Conservation (phyloP, 345 rosid genomes). For the Melastoma malabathricum region DNA sequence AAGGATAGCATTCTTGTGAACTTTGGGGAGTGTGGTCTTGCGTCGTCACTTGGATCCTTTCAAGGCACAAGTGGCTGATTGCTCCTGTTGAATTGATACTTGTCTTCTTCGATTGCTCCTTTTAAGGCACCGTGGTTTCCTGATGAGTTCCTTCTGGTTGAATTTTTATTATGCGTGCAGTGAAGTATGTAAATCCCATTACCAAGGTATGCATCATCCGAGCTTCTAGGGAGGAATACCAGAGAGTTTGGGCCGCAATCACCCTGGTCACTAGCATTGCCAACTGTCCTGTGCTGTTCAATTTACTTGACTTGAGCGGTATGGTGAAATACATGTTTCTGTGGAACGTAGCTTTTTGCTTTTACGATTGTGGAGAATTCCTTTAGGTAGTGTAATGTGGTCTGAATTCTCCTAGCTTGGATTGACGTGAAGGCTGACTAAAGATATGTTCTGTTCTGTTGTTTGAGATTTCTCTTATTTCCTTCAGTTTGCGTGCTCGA, state of each 20-base stretch:
- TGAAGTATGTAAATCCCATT: constrained; percentile 61
- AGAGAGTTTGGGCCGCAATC: constrained; percentile 64
- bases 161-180: constrained; percentile 15
- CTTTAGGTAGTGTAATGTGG: too few species aligned
- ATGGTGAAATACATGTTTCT: constrained; percentile 9
- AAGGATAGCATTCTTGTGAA: constrained; percentile 52
- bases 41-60: constrained; percentile 51
- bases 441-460: too few species aligned
- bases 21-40: constrained; percentile 69
- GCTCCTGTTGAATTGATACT: not conserved
- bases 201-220: constrained; percentile 62
- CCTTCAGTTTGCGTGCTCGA: too few species aligned
- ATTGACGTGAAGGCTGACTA: too few species aligned
- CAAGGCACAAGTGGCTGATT: constrained; percentile 32
- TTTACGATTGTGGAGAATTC: accelerated
- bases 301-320: constrained; percentile 63
- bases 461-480: too few species aligned
- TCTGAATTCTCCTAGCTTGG: too few species aligned
- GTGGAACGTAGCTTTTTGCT: not conserved
- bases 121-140: too few species aligned
- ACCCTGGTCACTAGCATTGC: constrained; percentile 56
- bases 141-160: too few species aligned
- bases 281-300: constrained; percentile 49
- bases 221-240: constrained; percentile 58
- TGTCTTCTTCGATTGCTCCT: not conserved